Evolutionary conservation across 768 basidiomycete species (phyloP).

Genomic region (Cytidiella melzeri): DNA sequence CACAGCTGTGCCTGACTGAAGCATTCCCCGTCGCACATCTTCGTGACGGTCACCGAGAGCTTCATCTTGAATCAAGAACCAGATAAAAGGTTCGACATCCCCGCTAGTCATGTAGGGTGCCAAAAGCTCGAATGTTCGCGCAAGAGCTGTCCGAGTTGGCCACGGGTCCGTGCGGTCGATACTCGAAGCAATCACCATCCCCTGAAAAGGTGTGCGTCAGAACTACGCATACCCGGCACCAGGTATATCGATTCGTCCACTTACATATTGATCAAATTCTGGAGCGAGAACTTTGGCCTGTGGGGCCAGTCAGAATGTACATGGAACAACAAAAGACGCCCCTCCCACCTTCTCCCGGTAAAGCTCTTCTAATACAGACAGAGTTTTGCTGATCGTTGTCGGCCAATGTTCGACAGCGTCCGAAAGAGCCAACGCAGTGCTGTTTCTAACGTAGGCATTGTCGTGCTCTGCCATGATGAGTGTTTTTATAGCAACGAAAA

Average conservation of each 20-base stretch:
- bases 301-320: background rate
- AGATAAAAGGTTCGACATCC: conserved; percentile 68
- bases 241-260: conserved; percentile 26
- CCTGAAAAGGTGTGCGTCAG: conserved; percentile 38
- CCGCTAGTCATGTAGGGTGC: conserved; percentile 58
- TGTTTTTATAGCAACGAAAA: no score
- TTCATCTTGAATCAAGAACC: conserved; percentile 78
- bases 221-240: conserved; percentile 1
- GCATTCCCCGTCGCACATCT: conserved; percentile 82
- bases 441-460: conserved; percentile 72
- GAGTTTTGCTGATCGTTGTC: conserved; percentile 38
- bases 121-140: conserved; percentile 57
- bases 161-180: conserved; percentile 89
- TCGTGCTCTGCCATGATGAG: conserved; percentile 53
- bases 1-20: conserved; percentile 74
- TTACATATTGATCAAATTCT: conserved; percentile 88
- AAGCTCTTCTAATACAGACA: conserved; percentile 54
- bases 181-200: conserved; percentile 86
- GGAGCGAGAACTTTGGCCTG: conserved; percentile 84
- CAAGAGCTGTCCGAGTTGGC: conserved; percentile 73
- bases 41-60: conserved; percentile 81
- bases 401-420: conserved; percentile 74
- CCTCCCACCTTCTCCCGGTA: conserved; percentile 75
- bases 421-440: conserved; percentile 65
- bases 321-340: background rate